A percentile compares a stretch with the other conserved stretches of the same genome.
phyloP scores from a whole-genome alignment of 768 basidiomycete species.

The Mrakia gelida region DNA sequence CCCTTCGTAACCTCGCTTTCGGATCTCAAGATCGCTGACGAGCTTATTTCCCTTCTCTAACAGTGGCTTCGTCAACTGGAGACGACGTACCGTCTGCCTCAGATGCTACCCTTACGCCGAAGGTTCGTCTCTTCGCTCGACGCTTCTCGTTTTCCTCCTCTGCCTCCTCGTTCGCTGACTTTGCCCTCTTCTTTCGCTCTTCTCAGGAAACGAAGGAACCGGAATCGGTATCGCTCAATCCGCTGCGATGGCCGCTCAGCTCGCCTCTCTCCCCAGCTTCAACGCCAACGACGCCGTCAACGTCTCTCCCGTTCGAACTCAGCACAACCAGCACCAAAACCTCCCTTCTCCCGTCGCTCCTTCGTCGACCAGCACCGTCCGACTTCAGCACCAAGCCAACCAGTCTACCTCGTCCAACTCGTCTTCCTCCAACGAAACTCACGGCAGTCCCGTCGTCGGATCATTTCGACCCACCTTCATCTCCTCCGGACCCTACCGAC shows the following conservation, averaged over 20 bases:
- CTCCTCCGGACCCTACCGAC: background rate
- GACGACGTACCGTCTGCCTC: constrained; percentile 16
- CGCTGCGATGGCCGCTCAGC: constrained; percentile 15
- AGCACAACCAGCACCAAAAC: background rate
- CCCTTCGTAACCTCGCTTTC: background rate
- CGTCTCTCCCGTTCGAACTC: background rate
- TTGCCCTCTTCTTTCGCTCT: background rate
- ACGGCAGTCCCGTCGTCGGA: background rate
- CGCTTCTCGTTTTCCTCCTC: background rate
- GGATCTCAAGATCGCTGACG: background rate
- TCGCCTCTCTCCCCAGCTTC: constrained; percentile 5
- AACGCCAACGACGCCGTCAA: background rate
- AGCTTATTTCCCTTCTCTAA: background rate
- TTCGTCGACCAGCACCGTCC: background rate
- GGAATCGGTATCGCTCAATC: constrained; percentile 21
- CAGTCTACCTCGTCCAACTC: background rate
- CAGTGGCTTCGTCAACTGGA: constrained; percentile 30
- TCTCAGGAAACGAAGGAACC: constrained; percentile 13
- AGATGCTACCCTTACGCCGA: constrained; percentile 24
- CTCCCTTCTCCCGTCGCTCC: background rate
- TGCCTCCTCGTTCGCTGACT: background rate
- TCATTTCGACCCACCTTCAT: background rate
- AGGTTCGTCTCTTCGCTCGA: background rate
- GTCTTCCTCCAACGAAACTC: background rate
- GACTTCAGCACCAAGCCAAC: background rate